Percentiles rank a stretch among this genome's conserved stretches.
Conservation (phyloP, 2,329 filamentous ascomycete genomes). For the Huntiella bhutanensis region DNA sequence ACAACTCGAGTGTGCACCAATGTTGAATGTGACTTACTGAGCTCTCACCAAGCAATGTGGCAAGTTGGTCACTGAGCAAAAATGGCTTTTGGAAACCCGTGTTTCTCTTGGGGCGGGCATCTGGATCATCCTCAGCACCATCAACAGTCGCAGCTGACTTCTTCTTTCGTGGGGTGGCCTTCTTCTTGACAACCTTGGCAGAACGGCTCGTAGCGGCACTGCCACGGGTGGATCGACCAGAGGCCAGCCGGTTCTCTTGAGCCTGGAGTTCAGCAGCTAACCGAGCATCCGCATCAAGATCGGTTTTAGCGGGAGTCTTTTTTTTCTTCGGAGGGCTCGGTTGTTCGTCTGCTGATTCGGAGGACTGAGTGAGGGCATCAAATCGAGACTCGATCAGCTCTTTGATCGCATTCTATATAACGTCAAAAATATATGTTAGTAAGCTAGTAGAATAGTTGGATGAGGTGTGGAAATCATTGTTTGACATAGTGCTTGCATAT, state of each 20-base stretch:
- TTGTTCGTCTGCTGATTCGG: conserved; percentile 13
- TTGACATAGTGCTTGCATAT: too few species aligned
- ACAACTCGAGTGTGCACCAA: too few species aligned
- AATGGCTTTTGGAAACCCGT: conserved; percentile 87
- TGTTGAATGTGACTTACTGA: conserved; percentile 25
- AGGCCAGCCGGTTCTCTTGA: conserved; percentile 58
- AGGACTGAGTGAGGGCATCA: conserved; percentile 41
- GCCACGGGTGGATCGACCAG: conserved; percentile 57
- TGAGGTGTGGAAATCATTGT: too few species aligned
- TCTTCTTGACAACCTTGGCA: conserved; percentile 50
- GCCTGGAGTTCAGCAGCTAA: conserved; percentile 79
- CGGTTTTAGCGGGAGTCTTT: conserved; percentile 15
- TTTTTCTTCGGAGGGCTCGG: conserved; percentile 13
- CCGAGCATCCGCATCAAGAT: conserved; percentile 60
- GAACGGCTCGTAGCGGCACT: conserved; percentile 40
- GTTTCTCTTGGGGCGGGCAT: conserved; percentile 60
- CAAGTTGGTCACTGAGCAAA: conserved; percentile 49
- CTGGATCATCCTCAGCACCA: conserved; percentile 24
- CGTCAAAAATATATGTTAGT: not conserved
- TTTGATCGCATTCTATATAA: conserved; percentile 45
- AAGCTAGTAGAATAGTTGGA: not conserved
- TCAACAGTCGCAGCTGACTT: conserved; percentile 51
- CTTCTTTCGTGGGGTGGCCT: conserved; percentile 55
- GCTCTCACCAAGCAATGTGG: conserved; percentile 50
- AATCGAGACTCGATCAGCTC: conserved; percentile 55